phyloP scores from a whole-genome alignment of 2,329 filamentous ascomycete genomes.

The Neonectria ditissima region DNA sequence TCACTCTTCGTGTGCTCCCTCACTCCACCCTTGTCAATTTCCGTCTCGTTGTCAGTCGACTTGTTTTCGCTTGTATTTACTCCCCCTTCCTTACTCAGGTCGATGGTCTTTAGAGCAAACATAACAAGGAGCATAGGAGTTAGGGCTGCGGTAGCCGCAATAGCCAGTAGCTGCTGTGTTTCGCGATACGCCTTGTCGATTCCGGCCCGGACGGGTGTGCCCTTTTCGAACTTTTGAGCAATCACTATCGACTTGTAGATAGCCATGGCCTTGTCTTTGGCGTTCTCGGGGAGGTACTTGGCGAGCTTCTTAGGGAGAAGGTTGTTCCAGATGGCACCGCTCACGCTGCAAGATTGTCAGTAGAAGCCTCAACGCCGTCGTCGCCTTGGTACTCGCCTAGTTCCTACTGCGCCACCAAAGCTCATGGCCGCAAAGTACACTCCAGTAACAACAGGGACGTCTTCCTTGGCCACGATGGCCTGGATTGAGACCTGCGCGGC shows the following conservation, averaged over 20 bases:
- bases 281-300: conserved; percentile 36
- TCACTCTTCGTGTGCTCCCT: conserved; percentile 11
- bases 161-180: conserved; percentile 45
- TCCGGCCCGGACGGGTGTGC: conserved; percentile 34
- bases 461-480: conserved; percentile 48
- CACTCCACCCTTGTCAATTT: background rate
- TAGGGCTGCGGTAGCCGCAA: conserved; percentile 40
- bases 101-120: conserved; percentile 42
- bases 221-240: conserved; percentile 42
- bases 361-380: no score
- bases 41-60: background rate
- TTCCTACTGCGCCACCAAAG: conserved; percentile 47
- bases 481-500: conserved; percentile 47
- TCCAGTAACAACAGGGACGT: conserved; percentile 52
- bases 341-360: conserved; percentile 42
- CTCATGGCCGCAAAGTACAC: conserved; percentile 53
- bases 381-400: conserved; percentile 41
- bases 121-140: conserved; percentile 44
- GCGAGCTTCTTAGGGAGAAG: conserved; percentile 44
- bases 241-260: conserved; percentile 48
- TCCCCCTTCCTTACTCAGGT: conserved; percentile 33
- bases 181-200: conserved; percentile 45
- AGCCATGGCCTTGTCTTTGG: conserved; percentile 37
- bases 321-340: conserved; percentile 53
- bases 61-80: conserved; percentile 12